Conservation (phyloP, 2,329 filamentous ascomycete genomes). For the Aureobasidium melanogenum region DNA sequence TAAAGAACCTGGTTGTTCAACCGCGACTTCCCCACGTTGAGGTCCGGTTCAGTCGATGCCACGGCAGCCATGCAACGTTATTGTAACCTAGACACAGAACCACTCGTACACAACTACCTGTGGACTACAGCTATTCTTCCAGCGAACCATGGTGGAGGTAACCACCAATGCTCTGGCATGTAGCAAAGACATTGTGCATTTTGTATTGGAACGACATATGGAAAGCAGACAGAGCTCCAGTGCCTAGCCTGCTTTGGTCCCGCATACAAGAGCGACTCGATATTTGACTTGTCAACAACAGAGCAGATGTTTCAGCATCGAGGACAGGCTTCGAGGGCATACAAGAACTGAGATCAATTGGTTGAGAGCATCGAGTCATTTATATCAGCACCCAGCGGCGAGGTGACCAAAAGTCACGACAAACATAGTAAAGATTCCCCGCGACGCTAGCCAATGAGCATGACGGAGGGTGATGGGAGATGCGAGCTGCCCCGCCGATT, state of each 20-base stretch:
- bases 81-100: no score
- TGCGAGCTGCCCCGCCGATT: not conserved
- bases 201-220: not conserved
- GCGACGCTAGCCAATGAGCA: not conserved
- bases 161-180: no score
- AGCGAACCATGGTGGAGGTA: no score
- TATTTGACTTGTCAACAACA: not conserved
- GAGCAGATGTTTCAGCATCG: not conserved
- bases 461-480: not conserved
- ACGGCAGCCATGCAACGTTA: no score
- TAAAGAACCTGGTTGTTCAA: no score
- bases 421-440: not conserved
- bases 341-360: not conserved
- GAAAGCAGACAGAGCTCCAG: not conserved
- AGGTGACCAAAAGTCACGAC: slow-evolving; percentile 2
- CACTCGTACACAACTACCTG: no score
- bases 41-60: no score
- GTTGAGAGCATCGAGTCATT: not conserved
- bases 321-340: not conserved
- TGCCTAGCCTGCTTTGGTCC: not conserved
- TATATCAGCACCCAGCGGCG: not conserved
- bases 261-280: not conserved
- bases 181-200: not conserved
- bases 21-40: no score
- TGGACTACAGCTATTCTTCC: no score